Evolutionary conservation across 129 eudicot species (phyloP), one percentile per base, ranked within the genome.

Genomic region (Helianthus tuberosus): DNA sequence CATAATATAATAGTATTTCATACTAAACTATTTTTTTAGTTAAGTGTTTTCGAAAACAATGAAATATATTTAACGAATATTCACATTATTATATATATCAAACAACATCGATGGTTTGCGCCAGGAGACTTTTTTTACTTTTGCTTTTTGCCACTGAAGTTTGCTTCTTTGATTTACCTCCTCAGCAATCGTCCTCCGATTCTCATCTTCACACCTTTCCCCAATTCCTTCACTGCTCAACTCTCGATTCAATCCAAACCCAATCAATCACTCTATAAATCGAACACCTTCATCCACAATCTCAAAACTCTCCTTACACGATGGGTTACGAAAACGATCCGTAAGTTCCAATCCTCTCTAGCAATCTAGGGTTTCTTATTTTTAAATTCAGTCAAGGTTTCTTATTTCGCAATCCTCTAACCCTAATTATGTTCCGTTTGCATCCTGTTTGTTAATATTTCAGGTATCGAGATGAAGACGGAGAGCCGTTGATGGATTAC

Each of bases 381-480:
- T 81, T 43, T 8, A 5, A 6, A 25, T 79, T 48, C 0, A 12
- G 0, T 6, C 51, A 63, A 51, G 41, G 67, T 71, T 50, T 70
- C 55, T 70, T 69, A 41, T 41, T 41, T 41, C 9, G 8, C 71
- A 48, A 4, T 20, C 70, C 6, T 1, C 17, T 68, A 43, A 68
- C 43, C 73, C 43, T 23, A 49, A 46, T 11, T 44, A 35, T 15
- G 36, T 43, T 27, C 15, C 8, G 51, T 62, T 63, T n/a, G n/a
- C n/a, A n/a, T n/a, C n/a, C n/a, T n/a, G n/a, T n/a, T n/a, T 69
- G 39, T 35, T 52, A 3, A 51, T 44, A 23, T 71, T 75, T n/a
- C 82, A 92, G 96, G 75, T 85, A 85, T 46, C 86, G 88, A 2
- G 94, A 89, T 57, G 98, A 89, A 74, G 95, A 85, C 5, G 98